A percentile compares a stretch with the other conserved stretches of the same genome.
Conservation (phyloP, 2,329 filamentous ascomycete genomes). For the Colletotrichum sp. region DNA sequence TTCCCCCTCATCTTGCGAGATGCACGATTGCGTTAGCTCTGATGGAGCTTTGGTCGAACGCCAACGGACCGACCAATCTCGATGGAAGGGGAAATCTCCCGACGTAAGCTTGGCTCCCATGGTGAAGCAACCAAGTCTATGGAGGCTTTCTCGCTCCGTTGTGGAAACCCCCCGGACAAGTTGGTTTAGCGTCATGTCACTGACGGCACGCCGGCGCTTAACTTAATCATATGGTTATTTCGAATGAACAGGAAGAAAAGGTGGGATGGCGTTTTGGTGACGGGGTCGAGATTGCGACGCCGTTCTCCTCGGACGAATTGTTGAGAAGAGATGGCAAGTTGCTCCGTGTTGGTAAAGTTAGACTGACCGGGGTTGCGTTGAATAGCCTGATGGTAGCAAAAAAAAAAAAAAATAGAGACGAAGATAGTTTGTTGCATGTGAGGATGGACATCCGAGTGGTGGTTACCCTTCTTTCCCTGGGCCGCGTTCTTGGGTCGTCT, state of each 20-base stretch:
- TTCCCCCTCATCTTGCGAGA: not conserved
- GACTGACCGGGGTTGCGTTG: not conserved
- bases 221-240: constrained; percentile 9
- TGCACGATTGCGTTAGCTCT: not conserved
- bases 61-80: not conserved
- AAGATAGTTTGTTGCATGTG: not conserved
- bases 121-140: not conserved
- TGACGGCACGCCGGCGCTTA: constrained; percentile 10
- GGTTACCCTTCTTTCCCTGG: not conserved
- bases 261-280: constrained; percentile 1
- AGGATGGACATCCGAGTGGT: not conserved
- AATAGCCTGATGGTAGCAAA: not conserved
- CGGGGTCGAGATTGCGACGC: not conserved
- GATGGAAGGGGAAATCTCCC: not conserved
- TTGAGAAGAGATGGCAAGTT: not conserved
- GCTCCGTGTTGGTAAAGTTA: not conserved
- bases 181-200: constrained; percentile 5
- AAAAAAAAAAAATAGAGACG: not conserved
- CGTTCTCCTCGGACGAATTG: not conserved
- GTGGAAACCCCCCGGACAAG: not conserved
- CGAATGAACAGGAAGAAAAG: not conserved
- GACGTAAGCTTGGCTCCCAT: not conserved
- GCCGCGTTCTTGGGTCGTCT: not conserved
- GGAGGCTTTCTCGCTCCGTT: not conserved
- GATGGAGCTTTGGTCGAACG: not conserved